phyloP scores from a whole-genome alignment of 2,329 filamentous ascomycete genomes.

The Pyricularia pennisetigena region DNA sequence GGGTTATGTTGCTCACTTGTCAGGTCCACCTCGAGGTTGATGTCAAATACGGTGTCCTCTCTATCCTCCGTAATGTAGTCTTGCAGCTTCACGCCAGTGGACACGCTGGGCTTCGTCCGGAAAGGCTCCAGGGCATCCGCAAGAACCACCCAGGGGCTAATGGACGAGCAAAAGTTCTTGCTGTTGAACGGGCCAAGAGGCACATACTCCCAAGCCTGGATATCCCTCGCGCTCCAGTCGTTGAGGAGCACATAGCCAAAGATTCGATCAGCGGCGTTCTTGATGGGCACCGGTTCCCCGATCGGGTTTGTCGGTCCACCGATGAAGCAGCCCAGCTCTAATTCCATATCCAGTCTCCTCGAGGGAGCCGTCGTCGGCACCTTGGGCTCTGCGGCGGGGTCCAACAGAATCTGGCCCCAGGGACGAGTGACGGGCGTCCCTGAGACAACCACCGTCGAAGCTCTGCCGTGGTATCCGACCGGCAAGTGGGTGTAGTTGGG shows the following conservation, averaged over 20 bases:
- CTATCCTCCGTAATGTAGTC: slow-evolving; percentile 48
- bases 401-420: slow-evolving; percentile 61
- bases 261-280: slow-evolving; percentile 57
- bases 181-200: slow-evolving; percentile 74
- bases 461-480: slow-evolving; percentile 72
- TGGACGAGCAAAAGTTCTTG: slow-evolving; percentile 74
- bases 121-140: slow-evolving; percentile 62
- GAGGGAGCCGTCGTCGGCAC: slow-evolving; percentile 53
- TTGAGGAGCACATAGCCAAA: slow-evolving; percentile 80
- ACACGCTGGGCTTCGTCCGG: slow-evolving; percentile 17
- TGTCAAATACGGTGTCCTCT: slow-evolving; percentile 31
- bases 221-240: slow-evolving; percentile 77
- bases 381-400: slow-evolving; percentile 52
- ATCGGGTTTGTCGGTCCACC: slow-evolving; percentile 49
- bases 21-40: slow-evolving; percentile 7
- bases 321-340: slow-evolving; percentile 71
- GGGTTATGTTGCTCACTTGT: background rate
- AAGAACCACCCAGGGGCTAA: slow-evolving; percentile 71
- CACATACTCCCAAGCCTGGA: slow-evolving; percentile 78
- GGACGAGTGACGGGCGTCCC: slow-evolving; percentile 66
- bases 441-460: slow-evolving; percentile 66
- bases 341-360: slow-evolving; percentile 65
- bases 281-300: slow-evolving; percentile 53
- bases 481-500: slow-evolving; percentile 76
- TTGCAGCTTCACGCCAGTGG: slow-evolving; percentile 23